A percentile compares a stretch with the other conserved stretches of the same genome.
These are phyloP conservation scores for Hypomyces perniciosus DNA, from an alignment of 2,329 filamentous ascomycete species.

Conservation along the genomic window DNA sequence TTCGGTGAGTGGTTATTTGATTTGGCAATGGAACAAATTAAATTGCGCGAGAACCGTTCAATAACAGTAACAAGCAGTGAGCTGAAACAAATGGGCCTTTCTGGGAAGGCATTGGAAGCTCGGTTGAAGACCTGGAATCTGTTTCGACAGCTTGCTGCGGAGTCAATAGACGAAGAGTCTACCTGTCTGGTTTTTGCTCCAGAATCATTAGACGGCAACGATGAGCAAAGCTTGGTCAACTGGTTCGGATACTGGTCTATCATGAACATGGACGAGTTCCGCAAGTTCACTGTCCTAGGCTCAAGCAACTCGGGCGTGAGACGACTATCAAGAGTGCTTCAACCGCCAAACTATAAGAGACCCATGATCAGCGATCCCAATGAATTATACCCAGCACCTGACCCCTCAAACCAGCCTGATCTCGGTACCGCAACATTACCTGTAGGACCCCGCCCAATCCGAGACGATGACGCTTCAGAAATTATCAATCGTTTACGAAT, in stretches of 20 bases:
- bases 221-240: slow-evolving; percentile 57
- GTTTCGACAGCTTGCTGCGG: slow-evolving; percentile 16
- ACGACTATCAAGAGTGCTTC: slow-evolving; percentile 21
- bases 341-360: slow-evolving; percentile 26
- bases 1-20: slow-evolving; percentile 26
- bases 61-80: neutral
- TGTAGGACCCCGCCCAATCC: neutral
- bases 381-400: slow-evolving; percentile 11
- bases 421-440: neutral
- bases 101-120: slow-evolving; percentile 15
- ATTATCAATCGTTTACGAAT: neutral
- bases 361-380: slow-evolving; percentile 35
- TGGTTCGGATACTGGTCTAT: slow-evolving; percentile 58
- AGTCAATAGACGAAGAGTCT: slow-evolving; percentile 12
- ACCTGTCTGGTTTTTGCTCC: slow-evolving; percentile 41
- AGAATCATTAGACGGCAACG: slow-evolving; percentile 45
- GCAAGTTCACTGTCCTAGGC: slow-evolving; percentile 51
- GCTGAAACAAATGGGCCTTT: neutral
- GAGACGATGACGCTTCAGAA: neutral
- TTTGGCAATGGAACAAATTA: slow-evolving; percentile 15
- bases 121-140: slow-evolving; percentile 20
- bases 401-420: neutral
- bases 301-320: slow-evolving; percentile 26
- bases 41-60: neutral
- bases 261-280: slow-evolving; percentile 42